phyloP scores from a whole-genome alignment of 2,329 filamentous ascomycete species.

The Fonsecaea nubica region DNA sequence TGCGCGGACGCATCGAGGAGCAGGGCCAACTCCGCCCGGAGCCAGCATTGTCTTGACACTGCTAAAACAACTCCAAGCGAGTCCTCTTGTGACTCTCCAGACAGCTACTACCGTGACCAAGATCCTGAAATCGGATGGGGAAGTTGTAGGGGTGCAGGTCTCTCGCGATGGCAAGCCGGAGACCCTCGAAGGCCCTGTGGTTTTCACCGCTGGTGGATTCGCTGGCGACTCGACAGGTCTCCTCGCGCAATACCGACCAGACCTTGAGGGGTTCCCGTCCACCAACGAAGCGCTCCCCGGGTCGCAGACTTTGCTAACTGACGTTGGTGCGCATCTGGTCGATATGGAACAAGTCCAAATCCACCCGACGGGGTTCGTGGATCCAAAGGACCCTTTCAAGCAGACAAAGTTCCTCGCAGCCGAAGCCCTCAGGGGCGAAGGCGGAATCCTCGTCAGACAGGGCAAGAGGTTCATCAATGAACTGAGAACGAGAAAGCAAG shows the following conservation, averaged over 20 bases:
- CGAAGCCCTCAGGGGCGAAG: slow-evolving; percentile 68
- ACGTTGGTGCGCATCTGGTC: slow-evolving; percentile 49
- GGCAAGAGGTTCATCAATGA: slow-evolving; percentile 68
- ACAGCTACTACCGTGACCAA: slow-evolving; percentile 62
- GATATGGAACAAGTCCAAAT: slow-evolving; percentile 65
- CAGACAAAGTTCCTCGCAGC: slow-evolving; percentile 68
- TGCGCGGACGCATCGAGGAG: slow-evolving; percentile 64
- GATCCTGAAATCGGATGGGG: slow-evolving; percentile 49
- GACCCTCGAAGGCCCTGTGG: slow-evolving; percentile 59
- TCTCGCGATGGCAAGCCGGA: slow-evolving; percentile 44
- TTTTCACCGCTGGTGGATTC: slow-evolving; percentile 69
- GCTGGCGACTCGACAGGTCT: slow-evolving; percentile 66
- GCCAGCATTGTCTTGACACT: slow-evolving; percentile 64
- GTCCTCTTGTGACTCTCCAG: slow-evolving; percentile 59
- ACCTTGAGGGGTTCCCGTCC: slow-evolving; percentile 65
- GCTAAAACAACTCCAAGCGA: slow-evolving; percentile 58
- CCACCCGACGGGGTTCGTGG: slow-evolving; percentile 70
- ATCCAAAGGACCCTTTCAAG: slow-evolving; percentile 55
- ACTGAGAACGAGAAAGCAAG: slow-evolving; percentile 63
- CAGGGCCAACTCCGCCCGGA: slow-evolving; percentile 63
- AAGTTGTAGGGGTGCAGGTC: slow-evolving; percentile 63
- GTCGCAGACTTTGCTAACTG: slow-evolving; percentile 55
- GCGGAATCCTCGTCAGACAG: slow-evolving; percentile 60
- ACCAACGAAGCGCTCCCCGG: slow-evolving; percentile 67
- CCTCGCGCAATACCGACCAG: slow-evolving; percentile 63